Conservation (phyloP, 1,284 basidiomycete species). For the Moesziomyces parantarcticus region DNA sequence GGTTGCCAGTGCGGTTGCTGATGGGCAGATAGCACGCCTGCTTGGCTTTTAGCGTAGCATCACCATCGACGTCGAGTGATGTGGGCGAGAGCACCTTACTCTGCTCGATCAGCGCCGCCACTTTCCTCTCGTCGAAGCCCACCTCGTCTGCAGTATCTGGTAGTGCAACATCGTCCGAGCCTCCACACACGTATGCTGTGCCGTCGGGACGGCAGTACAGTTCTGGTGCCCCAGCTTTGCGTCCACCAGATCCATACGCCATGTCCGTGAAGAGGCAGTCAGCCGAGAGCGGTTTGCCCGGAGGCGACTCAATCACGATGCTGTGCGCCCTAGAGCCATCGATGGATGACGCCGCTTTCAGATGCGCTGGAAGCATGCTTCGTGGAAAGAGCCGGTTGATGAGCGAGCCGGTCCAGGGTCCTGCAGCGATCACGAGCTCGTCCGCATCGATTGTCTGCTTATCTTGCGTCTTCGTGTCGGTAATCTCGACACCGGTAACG, state of each 20-base stretch:
- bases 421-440: constrained; percentile 42
- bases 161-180: constrained; percentile 68
- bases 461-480: constrained; percentile 13
- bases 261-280: constrained; percentile 73
- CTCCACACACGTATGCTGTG: constrained; percentile 68
- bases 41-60: constrained; percentile 67
- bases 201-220: constrained; percentile 67
- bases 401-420: constrained; percentile 83
- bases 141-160: constrained; percentile 66
- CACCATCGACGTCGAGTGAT: constrained; percentile 67
- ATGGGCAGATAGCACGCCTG: constrained; percentile 74
- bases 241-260: constrained; percentile 59
- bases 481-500: constrained; percentile 39
- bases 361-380: constrained; percentile 48
- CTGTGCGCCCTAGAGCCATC: constrained; percentile 71
- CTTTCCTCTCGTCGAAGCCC: constrained; percentile 61
- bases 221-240: constrained; percentile 48
- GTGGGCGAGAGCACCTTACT: constrained; percentile 70
- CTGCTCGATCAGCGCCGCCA: constrained; percentile 70
- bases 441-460: constrained; percentile 19
- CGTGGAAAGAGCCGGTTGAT: constrained; percentile 71
- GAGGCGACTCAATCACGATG: constrained; percentile 68
- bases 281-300: constrained; percentile 60
- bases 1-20: constrained; percentile 70
- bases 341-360: constrained; percentile 66